These are phyloP conservation scores for Talaromyces ruber DNA, from an alignment of 495 filamentous ascomycete species.

Conservation along the genomic window DNA sequence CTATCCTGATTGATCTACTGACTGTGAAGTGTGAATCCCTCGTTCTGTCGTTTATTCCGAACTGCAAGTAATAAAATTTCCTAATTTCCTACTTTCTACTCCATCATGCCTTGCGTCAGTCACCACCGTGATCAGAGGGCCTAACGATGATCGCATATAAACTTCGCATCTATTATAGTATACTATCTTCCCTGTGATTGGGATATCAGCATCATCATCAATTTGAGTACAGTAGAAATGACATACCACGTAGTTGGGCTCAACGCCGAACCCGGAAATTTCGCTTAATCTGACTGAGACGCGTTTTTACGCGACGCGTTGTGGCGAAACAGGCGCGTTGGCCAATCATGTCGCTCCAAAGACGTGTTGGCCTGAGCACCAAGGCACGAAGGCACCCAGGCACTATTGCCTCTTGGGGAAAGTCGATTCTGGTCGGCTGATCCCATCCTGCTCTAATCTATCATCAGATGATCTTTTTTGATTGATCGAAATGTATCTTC, in stretches of 20 bases:
- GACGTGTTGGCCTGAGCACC: background rate
- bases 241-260: background rate
- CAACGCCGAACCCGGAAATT: background rate
- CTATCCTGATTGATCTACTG: background rate
- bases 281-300: background rate
- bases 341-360: background rate
- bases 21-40: background rate
- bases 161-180: background rate
- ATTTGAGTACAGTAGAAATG: background rate
- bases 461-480: background rate
- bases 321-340: background rate
- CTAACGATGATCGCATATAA: background rate
- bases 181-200: background rate
- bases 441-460: background rate
- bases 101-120: background rate
- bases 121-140: background rate
- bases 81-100: background rate
- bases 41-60: constrained; percentile 1
- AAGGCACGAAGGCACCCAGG: constrained; percentile 2
- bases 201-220: background rate
- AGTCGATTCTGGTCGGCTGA: background rate
- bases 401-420: constrained; percentile 3
- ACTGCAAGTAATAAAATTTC: constrained; percentile 2
- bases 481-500: no score
- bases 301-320: background rate